Conservation (phyloP, 768 basidiomycete species). For the Pleurotus salmoneostramineus region DNA sequence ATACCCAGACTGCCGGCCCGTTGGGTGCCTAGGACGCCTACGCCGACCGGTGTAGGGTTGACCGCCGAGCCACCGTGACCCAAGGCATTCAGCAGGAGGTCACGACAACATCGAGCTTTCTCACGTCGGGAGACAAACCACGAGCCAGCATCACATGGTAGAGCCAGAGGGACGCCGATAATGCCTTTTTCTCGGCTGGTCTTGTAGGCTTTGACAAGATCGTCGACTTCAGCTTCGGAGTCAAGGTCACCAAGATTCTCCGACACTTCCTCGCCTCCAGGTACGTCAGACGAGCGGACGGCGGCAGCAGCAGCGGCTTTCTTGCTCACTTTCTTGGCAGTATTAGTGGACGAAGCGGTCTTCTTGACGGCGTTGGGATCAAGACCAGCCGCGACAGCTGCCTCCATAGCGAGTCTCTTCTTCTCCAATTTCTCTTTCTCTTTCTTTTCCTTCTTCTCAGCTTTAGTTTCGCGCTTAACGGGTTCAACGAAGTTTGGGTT, state of each 20-base stretch:
- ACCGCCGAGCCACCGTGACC: conserved; percentile 31
- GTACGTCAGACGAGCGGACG: conserved; percentile 41
- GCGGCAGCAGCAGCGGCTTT: conserved; percentile 44
- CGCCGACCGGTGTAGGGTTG: conserved; percentile 17
- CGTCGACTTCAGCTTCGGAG: conserved; percentile 82
- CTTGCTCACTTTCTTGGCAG: conserved; percentile 60
- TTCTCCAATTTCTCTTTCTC: conserved; percentile 82
- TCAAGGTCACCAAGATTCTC: conserved; percentile 80
- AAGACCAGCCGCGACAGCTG: conserved; percentile 53
- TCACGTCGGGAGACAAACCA: conserved; percentile 81
- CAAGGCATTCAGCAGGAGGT: conserved; percentile 53
- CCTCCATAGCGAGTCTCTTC: conserved; percentile 68
- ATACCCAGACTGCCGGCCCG: conserved; percentile 21
- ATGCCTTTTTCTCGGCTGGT: conserved; percentile 52
- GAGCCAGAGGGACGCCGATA: conserved; percentile 63
- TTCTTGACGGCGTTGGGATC: conserved; percentile 42
- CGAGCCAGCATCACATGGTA: conserved; percentile 69
- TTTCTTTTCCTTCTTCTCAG: conserved; percentile 82
- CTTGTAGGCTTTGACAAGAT: conserved; percentile 59
- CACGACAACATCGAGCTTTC: conserved; percentile 55
- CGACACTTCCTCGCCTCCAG: conserved; percentile 48
- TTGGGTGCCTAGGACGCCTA: conserved; percentile 27
- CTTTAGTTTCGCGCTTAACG: conserved; percentile 81
- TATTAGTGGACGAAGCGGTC: conserved; percentile 35
- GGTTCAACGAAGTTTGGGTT: conserved; percentile 90